Base-by-base conservation (phyloP, 805 yeast species). In the Ogataea henricii region DNA sequence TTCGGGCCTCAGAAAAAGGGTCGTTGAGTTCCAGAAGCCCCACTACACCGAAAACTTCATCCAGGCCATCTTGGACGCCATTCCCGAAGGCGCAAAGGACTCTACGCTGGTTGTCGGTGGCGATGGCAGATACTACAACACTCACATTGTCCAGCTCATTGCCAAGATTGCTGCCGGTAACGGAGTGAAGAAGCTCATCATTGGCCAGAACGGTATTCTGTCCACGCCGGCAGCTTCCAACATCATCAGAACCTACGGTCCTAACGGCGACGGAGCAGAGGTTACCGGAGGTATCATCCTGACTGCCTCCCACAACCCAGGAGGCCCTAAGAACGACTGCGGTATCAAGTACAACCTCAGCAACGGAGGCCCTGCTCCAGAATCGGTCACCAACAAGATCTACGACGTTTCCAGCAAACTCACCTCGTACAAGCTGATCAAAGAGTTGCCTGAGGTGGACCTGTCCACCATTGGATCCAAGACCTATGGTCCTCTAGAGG, bases 291-390 rank as follows among this genome's bases (percentile, higher is more conserved):
- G 98, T 53, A 92, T 92, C 70, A 89, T 94, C 56, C 76, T 92
- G 63, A 92, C 99, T 7, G 98, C 98, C 2, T 86, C 96, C 20
- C 99, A 92, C 70, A 92, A 92, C 69, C 99, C 99, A 14, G 99
- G 99, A 66, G 97, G 98, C 7, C 96, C 96, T 48, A 71, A 77
- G 22, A 83, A 87, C 55, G 99, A 92, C 66, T 77, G 90, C 65
- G 99, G 99, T 46, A 92, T 92, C 74, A 92, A 92, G 73, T 94
- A 94, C 74, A 94, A 92, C 69, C 74, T 94, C 67, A 80, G 87
- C 54, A 92, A 92, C 64, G 99, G 99, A 57, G 99, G 97, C 2
- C 99, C 99, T 35, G 98, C 98, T 9, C 99, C 99, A 10, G 99
- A 92, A 68, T 71, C 86, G 13, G 95, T 94, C 50, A 92, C 99